These are phyloP conservation scores for Chloranthus sessilifolius DNA, from an alignment of 164 flowering plant genomes.

Conservation along the genomic window DNA sequence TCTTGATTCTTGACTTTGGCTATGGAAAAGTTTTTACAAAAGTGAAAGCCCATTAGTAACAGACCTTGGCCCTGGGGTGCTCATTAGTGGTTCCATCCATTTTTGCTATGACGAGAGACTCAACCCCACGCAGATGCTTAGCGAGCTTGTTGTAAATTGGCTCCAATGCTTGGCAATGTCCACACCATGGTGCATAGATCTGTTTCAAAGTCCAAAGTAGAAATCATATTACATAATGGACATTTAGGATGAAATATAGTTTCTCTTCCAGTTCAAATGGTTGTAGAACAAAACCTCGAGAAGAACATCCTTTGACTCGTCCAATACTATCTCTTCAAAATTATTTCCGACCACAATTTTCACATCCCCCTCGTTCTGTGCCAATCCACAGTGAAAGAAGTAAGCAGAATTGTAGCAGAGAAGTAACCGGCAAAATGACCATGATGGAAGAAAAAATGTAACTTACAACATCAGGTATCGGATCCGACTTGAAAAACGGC, in stretches of 20 bases:
- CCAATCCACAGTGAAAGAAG: slow-evolving; percentile 1
- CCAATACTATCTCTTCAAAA: slow-evolving; percentile 89
- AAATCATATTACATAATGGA: slow-evolving; percentile 4
- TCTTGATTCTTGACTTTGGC: no score
- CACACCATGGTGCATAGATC: slow-evolving; percentile 99
- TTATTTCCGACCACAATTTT: slow-evolving; percentile 86
- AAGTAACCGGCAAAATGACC: neutral
- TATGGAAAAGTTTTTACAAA: no score
- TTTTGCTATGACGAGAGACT: slow-evolving; percentile 83
- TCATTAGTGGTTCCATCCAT: slow-evolving; percentile 99
- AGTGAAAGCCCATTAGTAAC: no score
- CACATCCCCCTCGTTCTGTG: slow-evolving; percentile 85
- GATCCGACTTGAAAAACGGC: slow-evolving; percentile 91
- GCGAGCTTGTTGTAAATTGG: slow-evolving; percentile 93
- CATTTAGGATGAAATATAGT: no score
- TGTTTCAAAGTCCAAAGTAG: slow-evolving; percentile 17
- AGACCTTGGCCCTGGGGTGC: slow-evolving; percentile 87
- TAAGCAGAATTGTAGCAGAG: neutral
- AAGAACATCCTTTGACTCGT: slow-evolving; percentile 98
- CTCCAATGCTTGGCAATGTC: slow-evolving; percentile 91
- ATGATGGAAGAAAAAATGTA: neutral
- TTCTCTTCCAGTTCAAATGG: neutral
- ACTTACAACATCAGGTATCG: slow-evolving; percentile 82
- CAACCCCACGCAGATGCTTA: slow-evolving; percentile 70
- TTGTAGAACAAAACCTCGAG: slow-evolving; percentile 60